These are phyloP conservation scores for Cyathus striatus DNA, from an alignment of 768 basidiomycete genomes.

Conservation along the genomic window DNA sequence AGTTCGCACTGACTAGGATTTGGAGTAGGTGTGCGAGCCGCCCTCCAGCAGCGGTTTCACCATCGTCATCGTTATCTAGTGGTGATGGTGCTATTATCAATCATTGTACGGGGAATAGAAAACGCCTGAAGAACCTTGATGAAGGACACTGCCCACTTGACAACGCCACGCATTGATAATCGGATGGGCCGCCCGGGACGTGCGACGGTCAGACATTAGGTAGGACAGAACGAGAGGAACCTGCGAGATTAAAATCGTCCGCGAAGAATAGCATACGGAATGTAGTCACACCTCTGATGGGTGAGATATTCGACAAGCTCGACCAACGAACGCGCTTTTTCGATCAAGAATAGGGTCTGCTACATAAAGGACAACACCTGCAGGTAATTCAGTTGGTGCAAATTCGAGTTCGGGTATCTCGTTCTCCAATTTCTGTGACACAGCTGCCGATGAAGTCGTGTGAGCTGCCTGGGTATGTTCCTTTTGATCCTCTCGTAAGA, in stretches of 20 bases:
- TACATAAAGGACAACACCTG: constrained; percentile 60
- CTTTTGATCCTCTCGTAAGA: constrained; percentile 48
- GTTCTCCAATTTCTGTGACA: not conserved
- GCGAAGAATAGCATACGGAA: constrained; percentile 4
- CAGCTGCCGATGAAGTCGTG: constrained; percentile 1
- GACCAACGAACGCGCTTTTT: constrained; percentile 81
- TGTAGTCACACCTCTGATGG: constrained; percentile 58
- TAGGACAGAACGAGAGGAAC: constrained; percentile 63
- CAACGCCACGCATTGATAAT: constrained; percentile 83
- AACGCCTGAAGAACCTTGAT: constrained; percentile 53
- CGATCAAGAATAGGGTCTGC: constrained; percentile 83
- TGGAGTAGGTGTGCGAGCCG: constrained; percentile 88
- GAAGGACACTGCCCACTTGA: constrained; percentile 57
- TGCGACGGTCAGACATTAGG: constrained; percentile 66
- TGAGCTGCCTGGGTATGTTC: constrained; percentile 7
- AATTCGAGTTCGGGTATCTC: constrained; percentile 6
- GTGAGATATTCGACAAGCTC: constrained; percentile 75
- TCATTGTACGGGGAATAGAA: not conserved
- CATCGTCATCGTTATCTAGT: constrained; percentile 90
- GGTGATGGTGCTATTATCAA: too few species aligned
- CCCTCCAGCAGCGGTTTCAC: constrained; percentile 89
- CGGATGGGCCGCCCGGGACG: constrained; percentile 73
- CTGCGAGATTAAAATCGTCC: constrained; percentile 23
- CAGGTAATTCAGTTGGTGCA: constrained; percentile 31
- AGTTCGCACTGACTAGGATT: constrained; percentile 54